A percentile compares a stretch with the other conserved stretches of the same genome.
These are phyloP conservation scores for Metschnikowia lunata DNA, from an alignment of 805 yeast species.

Conservation along the genomic window DNA sequence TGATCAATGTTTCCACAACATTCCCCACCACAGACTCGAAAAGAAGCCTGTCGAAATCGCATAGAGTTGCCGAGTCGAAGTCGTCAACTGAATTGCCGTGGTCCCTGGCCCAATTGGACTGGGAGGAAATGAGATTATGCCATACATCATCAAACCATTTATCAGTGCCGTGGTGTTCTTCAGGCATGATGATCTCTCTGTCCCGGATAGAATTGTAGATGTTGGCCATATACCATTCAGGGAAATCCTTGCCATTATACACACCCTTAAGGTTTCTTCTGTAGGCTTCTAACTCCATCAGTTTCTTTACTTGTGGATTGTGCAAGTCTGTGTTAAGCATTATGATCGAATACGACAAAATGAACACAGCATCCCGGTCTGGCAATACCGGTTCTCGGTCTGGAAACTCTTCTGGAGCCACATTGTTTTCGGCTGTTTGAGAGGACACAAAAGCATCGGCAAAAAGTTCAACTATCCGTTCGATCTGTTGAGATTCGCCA, in stretches of 20 bases:
- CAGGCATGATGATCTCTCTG: conserved; percentile 94
- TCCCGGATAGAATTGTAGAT: conserved; percentile 78
- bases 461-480: conserved; percentile 82
- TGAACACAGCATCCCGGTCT: conserved; percentile 81
- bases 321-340: conserved; percentile 93
- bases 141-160: conserved; percentile 88
- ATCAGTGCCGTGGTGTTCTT: conserved; percentile 90
- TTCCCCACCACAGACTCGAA: conserved; percentile 61
- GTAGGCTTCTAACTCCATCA: conserved; percentile 85
- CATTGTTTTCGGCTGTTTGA: conserved; percentile 35
- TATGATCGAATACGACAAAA: conserved; percentile 85
- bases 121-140: conserved; percentile 62
- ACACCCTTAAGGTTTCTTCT: conserved; percentile 77
- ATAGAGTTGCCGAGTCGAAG: conserved; percentile 22
- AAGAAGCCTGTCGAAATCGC: conserved; percentile 67
- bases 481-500: conserved; percentile 97
- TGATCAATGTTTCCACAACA: conserved; percentile 67
- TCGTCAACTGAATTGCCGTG: conserved; percentile 12
- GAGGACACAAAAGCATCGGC: conserved; percentile 74
- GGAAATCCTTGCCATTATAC: conserved; percentile 71
- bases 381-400: conserved; percentile 50
- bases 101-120: conserved; percentile 20
- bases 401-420: conserved; percentile 21
- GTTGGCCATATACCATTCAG: conserved; percentile 76
- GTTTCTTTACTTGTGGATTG: conserved; percentile 86